Evolutionary conservation across 164 flowering plant genomes (phyloP).

Genomic region (Vitis amurensis): DNA sequence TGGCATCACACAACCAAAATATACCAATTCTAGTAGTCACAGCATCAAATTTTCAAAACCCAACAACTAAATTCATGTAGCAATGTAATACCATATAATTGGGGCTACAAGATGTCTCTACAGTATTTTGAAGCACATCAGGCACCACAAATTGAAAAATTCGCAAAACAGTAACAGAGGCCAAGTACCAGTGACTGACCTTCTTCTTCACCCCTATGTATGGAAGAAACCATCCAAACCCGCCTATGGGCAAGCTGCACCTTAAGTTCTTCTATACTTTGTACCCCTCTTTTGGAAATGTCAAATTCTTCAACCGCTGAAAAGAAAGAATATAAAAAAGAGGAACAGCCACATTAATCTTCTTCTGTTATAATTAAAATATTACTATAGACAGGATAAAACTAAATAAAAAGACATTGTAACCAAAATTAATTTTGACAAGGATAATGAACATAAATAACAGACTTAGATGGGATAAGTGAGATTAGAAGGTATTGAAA

Average conservation of each 20-base stretch:
- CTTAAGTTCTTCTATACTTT: conserved; percentile 46
- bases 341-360: neutral
- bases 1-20: neutral
- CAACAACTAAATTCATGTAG: neutral
- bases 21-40: neutral
- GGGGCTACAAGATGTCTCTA: neutral
- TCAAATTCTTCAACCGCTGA: conserved; percentile 54
- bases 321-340: conserved; percentile 2
- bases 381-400: no score
- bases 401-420: no score
- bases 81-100: neutral
- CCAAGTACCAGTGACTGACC: conserved; percentile 36
- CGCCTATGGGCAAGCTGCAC: conserved; percentile 49
- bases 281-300: conserved; percentile 23
- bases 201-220: conserved; percentile 91
- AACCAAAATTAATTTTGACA: neutral
- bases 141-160: conserved; percentile 1
- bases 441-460: neutral
- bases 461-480: neutral
- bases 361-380: neutral
- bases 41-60: neutral
- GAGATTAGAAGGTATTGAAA: neutral
- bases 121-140: neutral
- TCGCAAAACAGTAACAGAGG: neutral
- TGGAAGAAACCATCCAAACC: conserved; percentile 93